Base-by-base conservation (phyloP, 176 grass and related monocot species). In the Bromus sterilis region DNA sequence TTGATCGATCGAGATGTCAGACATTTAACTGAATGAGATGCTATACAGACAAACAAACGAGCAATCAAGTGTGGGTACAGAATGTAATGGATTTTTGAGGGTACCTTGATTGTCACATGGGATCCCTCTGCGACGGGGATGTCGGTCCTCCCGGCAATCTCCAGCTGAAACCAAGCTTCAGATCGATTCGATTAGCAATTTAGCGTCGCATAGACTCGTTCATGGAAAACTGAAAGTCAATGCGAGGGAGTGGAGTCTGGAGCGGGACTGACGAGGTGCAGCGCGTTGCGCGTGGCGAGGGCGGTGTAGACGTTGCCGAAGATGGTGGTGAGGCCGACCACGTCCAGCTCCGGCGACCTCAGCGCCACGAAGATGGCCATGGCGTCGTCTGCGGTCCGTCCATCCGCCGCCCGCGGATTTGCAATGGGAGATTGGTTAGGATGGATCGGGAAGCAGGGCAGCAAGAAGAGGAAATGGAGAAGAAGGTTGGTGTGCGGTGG, bases 291-390 rank as follows among this genome's bases (percentile, higher is more conserved):
- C 26, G 93, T 95, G 82, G 96, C 86, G 31, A 98, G 90, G 62
- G 88, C 66, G 30, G 96, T 98, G 67, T 95, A 91, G 37, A 98
- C 96, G 56, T 98, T 98, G 76, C 92, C 96, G 55, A 86, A 95
- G 75, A 89, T 95, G 18, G 95, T 98, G 63, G 92, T 95, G 80
- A 98, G 84, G 35, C 92, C 95, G 11, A 98, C 46, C 84, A 98
- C 86, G 69, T 98, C 84, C 44, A 95, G 79, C 86, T 98, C 95
- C 76, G 92, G 95, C 74, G 95, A 98, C 42, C 90, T 81, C 40
- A 98, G 90, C 36, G 95, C 95, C 70, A 95, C 76, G 82, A 98
- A 94, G 78, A 98, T 95, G 74, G 95, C 95, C 95, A 98, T 98
- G 37, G 95, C 92, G 79, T 98, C 95, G 78, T 98, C 95, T 98